These are phyloP conservation scores for Candida dendrica DNA, from an alignment of 805 yeast genomes.

Conservation along the genomic window DNA sequence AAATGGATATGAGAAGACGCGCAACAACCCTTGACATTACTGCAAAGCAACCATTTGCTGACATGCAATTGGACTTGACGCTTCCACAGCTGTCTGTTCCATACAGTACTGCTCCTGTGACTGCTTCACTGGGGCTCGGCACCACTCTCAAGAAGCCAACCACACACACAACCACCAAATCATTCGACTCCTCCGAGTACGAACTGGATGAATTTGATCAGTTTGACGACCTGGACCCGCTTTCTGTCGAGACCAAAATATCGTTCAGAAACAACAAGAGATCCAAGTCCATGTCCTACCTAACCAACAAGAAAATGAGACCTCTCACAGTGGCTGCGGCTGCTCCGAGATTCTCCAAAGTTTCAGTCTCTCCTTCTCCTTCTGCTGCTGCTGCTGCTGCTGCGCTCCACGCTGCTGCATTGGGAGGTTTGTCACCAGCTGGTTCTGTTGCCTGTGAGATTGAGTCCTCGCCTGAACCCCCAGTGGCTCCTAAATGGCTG, in stretches of 20 bases:
- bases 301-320: constrained; percentile 43
- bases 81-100: constrained; percentile 48
- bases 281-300: constrained; percentile 56
- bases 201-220: constrained; percentile 28
- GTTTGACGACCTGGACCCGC: constrained; percentile 24
- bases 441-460: constrained; percentile 26
- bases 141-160: constrained; percentile 9
- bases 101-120: constrained; percentile 70
- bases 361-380: constrained; percentile 48
- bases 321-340: constrained; percentile 68
- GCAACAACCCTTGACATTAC: constrained; percentile 47
- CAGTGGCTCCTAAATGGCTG: constrained; percentile 55
- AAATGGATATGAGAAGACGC: constrained; percentile 31
- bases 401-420: constrained; percentile 62
- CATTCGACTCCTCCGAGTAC: constrained; percentile 24
- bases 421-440: constrained; percentile 40
- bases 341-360: constrained; percentile 70
- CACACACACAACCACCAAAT: constrained; percentile 34
- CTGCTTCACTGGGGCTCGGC: constrained; percentile 47
- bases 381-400: constrained; percentile 70
- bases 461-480: constrained; percentile 18
- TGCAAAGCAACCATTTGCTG: constrained; percentile 29
- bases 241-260: constrained; percentile 30
- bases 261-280: constrained; percentile 42
- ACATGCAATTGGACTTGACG: constrained; percentile 29